These are phyloP conservation scores for Favolaschia claudopus DNA, from an alignment of 768 basidiomycete species.

Conservation along the genomic window DNA sequence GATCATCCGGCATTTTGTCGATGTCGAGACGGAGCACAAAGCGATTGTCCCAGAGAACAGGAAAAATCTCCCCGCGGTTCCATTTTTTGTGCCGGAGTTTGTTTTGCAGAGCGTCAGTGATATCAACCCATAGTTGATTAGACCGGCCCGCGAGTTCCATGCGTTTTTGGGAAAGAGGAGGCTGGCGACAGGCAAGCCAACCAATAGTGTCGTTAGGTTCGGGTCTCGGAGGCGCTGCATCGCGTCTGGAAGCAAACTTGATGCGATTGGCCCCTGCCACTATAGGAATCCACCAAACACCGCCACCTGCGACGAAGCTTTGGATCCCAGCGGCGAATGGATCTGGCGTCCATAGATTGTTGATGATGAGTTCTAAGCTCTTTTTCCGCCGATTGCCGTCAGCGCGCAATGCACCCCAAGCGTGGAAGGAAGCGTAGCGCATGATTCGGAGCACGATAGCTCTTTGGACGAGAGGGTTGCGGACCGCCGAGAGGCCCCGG, in stretches of 20 bases:
- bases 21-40: constrained; percentile 62
- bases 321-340: constrained; percentile 31
- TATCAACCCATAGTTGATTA: constrained; percentile 46
- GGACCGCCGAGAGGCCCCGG: constrained; percentile 39
- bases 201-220: constrained; percentile 43
- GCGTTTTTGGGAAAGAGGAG: constrained; percentile 48
- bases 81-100: constrained; percentile 8
- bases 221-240: constrained; percentile 6
- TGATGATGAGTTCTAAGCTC: constrained; percentile 56
- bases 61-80: constrained; percentile 29
- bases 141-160: constrained; percentile 31
- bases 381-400: constrained; percentile 61
- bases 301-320: constrained; percentile 63
- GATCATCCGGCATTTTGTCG: constrained; percentile 46
- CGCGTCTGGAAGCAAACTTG: constrained; percentile 25
- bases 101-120: constrained; percentile 41
- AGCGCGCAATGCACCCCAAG: constrained; percentile 77
- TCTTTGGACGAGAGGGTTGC: constrained; percentile 43
- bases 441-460: constrained; percentile 62
- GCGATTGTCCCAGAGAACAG: constrained; percentile 70
- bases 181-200: constrained; percentile 72
- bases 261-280: constrained; percentile 38
- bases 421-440: constrained; percentile 74
- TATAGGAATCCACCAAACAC: constrained; percentile 71
- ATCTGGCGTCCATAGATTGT: constrained; percentile 53